These are phyloP conservation scores for Alternaria longipes DNA, from an alignment of 2,329 filamentous ascomycete genomes.

Conservation along the genomic window DNA sequence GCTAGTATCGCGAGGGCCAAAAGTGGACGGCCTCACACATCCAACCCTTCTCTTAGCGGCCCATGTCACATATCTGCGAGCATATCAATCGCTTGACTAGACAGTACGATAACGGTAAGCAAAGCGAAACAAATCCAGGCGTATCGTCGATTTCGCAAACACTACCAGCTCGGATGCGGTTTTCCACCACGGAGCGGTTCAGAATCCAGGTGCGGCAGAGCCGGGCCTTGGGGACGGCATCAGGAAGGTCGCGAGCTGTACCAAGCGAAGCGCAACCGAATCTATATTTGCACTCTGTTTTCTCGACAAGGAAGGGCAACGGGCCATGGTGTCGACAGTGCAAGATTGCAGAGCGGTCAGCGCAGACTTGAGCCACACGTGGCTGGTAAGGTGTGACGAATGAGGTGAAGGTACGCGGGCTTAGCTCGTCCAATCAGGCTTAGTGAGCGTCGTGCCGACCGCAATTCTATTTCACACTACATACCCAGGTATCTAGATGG, in stretches of 20 bases:
- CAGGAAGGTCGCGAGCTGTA: not conserved
- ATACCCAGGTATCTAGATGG: not conserved
- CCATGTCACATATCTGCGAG: not conserved
- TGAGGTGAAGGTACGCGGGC: not conserved
- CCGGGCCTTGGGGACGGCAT: not conserved
- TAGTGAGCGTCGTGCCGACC: conserved; percentile 11
- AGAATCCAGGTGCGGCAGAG: not conserved
- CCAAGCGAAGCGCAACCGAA: not conserved
- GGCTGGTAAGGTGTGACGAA: conserved; percentile 7
- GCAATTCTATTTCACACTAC: conserved; percentile 2
- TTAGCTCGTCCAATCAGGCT: not conserved
- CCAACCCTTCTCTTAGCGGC: not conserved
- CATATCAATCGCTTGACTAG: not conserved
- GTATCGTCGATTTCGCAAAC: not conserved
- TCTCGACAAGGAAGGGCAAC: not conserved
- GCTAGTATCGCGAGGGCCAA: not conserved
- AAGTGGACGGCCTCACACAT: not conserved
- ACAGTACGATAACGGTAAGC: not conserved
- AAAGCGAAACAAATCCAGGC: not conserved
- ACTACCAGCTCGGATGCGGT: not conserved
- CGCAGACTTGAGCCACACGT: conserved; percentile 5
- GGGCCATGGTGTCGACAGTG: not conserved
- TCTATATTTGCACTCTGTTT: not conserved
- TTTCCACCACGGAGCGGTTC: not conserved
- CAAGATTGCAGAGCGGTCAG: conserved; percentile 9